These are phyloP conservation scores for Crotalaria pallida DNA, from an alignment of 306 rosid species.

Conservation along the genomic window DNA sequence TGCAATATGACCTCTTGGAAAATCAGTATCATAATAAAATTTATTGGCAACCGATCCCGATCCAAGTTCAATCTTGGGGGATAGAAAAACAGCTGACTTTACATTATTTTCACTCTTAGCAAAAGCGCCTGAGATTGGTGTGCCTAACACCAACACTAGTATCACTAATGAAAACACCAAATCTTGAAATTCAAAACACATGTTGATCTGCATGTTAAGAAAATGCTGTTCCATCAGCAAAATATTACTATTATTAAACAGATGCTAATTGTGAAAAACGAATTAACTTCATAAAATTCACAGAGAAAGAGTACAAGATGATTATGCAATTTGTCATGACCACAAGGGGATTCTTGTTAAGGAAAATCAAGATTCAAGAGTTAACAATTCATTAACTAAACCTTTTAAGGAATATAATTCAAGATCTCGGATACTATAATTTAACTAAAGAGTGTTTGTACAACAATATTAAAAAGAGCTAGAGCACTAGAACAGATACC, in stretches of 20 bases:
- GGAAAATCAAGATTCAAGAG: background rate
- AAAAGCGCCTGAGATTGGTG: constrained; percentile 15
- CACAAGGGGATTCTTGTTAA: background rate
- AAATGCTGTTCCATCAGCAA: background rate
- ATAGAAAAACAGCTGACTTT: constrained; percentile 27
- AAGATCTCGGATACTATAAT: background rate
- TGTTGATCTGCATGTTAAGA: constrained; percentile 13
- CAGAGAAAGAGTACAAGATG: background rate
- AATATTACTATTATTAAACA: background rate
- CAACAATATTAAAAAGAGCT: background rate
- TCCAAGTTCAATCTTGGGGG: constrained; percentile 41
- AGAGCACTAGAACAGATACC: too few relatives aligned
- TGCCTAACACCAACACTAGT: constrained; percentile 8
- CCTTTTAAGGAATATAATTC: too few relatives aligned
- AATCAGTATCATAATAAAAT: constrained; percentile 26
- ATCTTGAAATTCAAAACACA: constrained; percentile 14
- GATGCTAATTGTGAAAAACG: background rate
- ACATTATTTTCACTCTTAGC: constrained; percentile 11
- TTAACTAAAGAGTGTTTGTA: background rate
- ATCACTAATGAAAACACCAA: constrained; percentile 1
- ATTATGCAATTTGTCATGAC: background rate
- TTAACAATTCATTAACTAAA: background rate
- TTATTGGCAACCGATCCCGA: constrained; percentile 49
- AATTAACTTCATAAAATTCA: background rate
- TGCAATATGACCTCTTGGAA: constrained; percentile 56